Evolutionary conservation across 257 asterid species (phyloP).

Genomic region (Solanum arcanum): DNA sequence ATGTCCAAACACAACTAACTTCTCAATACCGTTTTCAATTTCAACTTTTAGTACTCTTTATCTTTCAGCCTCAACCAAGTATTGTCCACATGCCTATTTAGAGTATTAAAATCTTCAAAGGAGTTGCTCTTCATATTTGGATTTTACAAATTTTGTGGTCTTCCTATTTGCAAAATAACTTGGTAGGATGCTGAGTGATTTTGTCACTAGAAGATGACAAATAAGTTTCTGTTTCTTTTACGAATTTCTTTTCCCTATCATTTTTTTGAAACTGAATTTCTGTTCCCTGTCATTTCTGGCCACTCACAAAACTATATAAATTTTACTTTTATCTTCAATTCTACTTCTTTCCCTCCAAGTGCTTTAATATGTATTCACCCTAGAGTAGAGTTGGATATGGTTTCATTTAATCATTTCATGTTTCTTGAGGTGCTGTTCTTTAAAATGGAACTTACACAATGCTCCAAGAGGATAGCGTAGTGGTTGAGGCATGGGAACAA

Average conservation of each 20-base stretch:
- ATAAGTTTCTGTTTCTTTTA: neutral
- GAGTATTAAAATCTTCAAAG: neutral
- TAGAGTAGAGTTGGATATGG: neutral
- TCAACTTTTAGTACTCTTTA: neutral
- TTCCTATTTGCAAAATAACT: neutral
- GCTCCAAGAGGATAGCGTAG: neutral
- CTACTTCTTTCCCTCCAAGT: neutral
- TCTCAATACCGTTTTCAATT: neutral
- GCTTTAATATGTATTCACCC: neutral
- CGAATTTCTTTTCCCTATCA: neutral
- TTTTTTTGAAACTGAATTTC: neutral
- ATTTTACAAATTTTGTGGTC: neutral
- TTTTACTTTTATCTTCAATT: neutral
- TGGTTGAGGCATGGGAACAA: neutral
- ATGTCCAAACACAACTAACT: neutral
- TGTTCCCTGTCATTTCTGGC: neutral
- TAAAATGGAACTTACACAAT: neutral
- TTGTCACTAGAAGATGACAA: neutral
- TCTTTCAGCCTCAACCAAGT: neutral
- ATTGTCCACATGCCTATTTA: neutral
- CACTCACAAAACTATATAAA: neutral
- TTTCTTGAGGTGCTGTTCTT: neutral
- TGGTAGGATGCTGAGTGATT: neutral
- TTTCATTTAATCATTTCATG: neutral
- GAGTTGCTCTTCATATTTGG: neutral